Conservation (phyloP, 179 eudicot species). For the Silene coronaria region DNA sequence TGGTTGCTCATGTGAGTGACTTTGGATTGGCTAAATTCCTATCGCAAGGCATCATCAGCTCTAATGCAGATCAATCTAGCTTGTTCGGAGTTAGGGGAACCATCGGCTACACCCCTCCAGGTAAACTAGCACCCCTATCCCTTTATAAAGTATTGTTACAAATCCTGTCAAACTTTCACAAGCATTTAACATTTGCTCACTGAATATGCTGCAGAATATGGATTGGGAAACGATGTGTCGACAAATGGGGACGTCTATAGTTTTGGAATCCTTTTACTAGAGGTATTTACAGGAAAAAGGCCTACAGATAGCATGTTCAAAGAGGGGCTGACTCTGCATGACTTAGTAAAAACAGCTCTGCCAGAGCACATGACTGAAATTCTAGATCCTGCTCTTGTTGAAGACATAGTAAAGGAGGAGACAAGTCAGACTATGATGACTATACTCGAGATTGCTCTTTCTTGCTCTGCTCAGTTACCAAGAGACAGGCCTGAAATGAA, state of each 20-base stretch:
- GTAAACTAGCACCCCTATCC: constrained; percentile 6
- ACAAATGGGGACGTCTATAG: constrained; percentile 26
- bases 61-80: constrained; percentile 17
- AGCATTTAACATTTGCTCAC: background rate
- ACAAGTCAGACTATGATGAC: background rate
- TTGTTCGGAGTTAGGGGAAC: constrained; percentile 31
- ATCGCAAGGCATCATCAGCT: background rate
- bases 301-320: constrained; percentile 26
- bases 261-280: constrained; percentile 29
- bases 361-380: constrained; percentile 20
- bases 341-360: constrained; percentile 21
- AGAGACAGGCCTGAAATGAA: constrained; percentile 16
- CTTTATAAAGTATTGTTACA: background rate
- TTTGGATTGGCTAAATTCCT: constrained; percentile 33
- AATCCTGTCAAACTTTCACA: background rate
- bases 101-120: constrained; percentile 35
- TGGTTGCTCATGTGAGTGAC: constrained; percentile 35
- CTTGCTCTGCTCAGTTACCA: constrained; percentile 21
- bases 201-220: constrained; percentile 23
- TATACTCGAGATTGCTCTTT: constrained; percentile 17
- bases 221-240: constrained; percentile 28
- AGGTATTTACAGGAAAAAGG: constrained; percentile 32
- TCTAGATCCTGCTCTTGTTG: constrained; percentile 20
- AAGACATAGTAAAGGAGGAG: constrained; percentile 13
- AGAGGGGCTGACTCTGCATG: constrained; percentile 21